A percentile compares a stretch with the other conserved stretches of the same genome.
These are phyloP conservation scores for Ceratocystiopsis minuta DNA, from an alignment of 2,329 filamentous ascomycete genomes.

Conservation along the genomic window DNA sequence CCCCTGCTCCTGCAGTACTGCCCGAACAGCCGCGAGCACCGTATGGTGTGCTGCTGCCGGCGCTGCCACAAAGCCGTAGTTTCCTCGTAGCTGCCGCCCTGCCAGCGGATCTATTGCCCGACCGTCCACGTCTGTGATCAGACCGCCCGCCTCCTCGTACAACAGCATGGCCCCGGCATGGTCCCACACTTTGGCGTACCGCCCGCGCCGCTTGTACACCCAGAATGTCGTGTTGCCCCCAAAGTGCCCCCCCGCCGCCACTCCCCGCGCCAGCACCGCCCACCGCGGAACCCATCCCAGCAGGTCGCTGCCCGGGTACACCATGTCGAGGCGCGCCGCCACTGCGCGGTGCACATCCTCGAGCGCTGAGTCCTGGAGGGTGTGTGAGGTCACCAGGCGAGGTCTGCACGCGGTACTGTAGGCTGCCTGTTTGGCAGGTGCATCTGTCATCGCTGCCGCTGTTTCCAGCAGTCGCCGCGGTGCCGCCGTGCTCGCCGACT, in stretches of 20 bases:
- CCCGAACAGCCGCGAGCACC: constrained; percentile 20
- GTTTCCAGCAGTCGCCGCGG: constrained; percentile 13
- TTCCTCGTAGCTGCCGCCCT: constrained; percentile 29
- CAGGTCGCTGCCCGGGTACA: constrained; percentile 31
- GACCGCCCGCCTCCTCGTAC: constrained; percentile 37
- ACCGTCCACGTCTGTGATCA: constrained; percentile 35
- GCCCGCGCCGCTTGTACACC: constrained; percentile 31
- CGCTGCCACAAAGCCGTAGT: constrained; percentile 39
- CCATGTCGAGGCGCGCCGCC: constrained; percentile 22
- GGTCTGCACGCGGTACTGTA: constrained; percentile 11
- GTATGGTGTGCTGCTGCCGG: constrained; percentile 23
- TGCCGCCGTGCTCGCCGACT: neutral
- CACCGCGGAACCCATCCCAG: constrained; percentile 40
- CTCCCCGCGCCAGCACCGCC: constrained; percentile 31
- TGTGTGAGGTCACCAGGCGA: constrained; percentile 29
- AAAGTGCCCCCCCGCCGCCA: constrained; percentile 14
- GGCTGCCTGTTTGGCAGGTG: too few species aligned
- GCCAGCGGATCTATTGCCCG: constrained; percentile 28
- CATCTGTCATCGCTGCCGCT: constrained; percentile 5
- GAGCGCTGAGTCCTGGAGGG: constrained; percentile 28
- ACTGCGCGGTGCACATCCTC: constrained; percentile 27
- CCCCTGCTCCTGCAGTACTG: constrained; percentile 6
- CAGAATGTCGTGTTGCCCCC: constrained; percentile 31
- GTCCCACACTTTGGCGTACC: constrained; percentile 39
- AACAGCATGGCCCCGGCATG: constrained; percentile 41